Evolutionary conservation across 768 basidiomycete genomes (phyloP), one percentile per base, ranked within the genome.

Genomic region (Fibroporia radiculosa): DNA sequence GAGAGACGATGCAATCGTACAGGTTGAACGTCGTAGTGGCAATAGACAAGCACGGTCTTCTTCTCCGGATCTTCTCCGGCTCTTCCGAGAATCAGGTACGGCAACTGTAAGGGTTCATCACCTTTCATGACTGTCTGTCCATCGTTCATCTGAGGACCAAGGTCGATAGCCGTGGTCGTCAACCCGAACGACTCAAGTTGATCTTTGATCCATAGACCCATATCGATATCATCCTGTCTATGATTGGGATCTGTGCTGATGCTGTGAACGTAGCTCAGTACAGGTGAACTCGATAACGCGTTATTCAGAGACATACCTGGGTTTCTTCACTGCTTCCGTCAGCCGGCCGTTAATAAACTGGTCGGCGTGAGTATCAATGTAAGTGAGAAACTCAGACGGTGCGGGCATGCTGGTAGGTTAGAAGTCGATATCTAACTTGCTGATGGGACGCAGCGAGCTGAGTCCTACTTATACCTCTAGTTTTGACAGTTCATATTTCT

Each of bases 1-100:
- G 1, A 22, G 16, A 0, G 7, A 43, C 4, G 8, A 6, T 3
- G 3, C 2, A 3, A 4, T 64, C 78, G 41, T 48, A 88, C 87
- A 7, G 93, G 93, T 56, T 96, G 93, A 5, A 96, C 93, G 59
- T 96, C 93, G 58, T 90, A 95, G 62, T 97, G 93, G 2, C 91
- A 93, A 59, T 97, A 97, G 25, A 97, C 66, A 22, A 95, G 74
- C 26, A 97, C 80, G 0, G 93, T 98, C 76, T 88, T 93, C 80
- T 97, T 97, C 58, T 69, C 77, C 12, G 79, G 80, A 63, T 96
- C 90, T 27, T 80, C 71, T 2, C 95, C 95, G 50, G 91, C 70
- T 52, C 71, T 71, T 0, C 86, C 93, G 29, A 97, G 73, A 59
- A 96, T 78, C 5, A 78, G 86, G 2, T 89, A 90, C 0, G 93